Evolutionary conservation across 2,329 filamentous ascomycete species (phyloP), one percentile per base, ranked within the genome.

Genomic region (Alternaria conjuncta): DNA sequence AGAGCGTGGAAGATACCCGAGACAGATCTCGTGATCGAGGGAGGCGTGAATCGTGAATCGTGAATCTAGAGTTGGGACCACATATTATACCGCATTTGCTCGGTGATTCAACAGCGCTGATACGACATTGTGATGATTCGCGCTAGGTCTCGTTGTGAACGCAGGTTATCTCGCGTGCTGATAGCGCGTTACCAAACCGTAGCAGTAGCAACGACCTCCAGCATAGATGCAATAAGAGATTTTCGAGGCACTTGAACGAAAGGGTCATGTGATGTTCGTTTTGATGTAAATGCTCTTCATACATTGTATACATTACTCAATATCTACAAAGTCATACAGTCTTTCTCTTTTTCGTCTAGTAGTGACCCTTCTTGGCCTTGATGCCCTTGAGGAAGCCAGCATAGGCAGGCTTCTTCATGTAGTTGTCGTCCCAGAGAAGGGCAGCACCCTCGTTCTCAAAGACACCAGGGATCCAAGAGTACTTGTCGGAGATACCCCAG

Each of bases 401-500:
- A 41, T 80, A 80, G 2, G 78, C 77, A n/a, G 78, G 74, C 71
- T 81, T 81, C 73, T 76, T 79, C 32, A 70, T 46, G 32, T 74
- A 77, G 47, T 72, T 69, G 10, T 77, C 71, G 43, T 76, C 70
- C 71, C 70, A 81, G 4, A 80, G 59, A 26, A 79, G 67, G 3
- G 75, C 80, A 45, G 75, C 75, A 18, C 81, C 81, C 50, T 81
- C 75, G 4, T 76, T 74, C 6, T 67, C 20, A 51, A 82, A 82
- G 6, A 76, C 77, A 41, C 74, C 68, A 1, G 80, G 80, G 28
- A 78, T 76, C 80, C 80, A 82, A 8, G 74, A 78, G 63, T 82
- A 81, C 65, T 78, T 78, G 63, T 82, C 80, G 1, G 76, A 78
- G 25, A 81, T 79, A 36, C 80, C 80, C 81, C 89, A 92, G 50